phyloP scores from a whole-genome alignment of 2,329 filamentous ascomycete species.

The Didymella sp. region DNA sequence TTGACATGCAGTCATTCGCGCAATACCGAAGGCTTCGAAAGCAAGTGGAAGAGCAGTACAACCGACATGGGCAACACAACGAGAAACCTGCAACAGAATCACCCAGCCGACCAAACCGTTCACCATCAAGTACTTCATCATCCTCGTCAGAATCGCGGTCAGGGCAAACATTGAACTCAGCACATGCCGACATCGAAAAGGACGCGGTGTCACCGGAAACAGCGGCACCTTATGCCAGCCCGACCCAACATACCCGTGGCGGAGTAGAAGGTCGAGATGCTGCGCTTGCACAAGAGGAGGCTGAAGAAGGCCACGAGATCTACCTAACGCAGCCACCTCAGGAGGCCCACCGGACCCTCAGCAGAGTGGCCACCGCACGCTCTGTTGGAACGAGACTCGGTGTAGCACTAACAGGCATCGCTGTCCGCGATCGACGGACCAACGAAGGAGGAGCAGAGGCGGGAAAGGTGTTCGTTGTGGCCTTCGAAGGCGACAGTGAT shows the following conservation, averaged over 20 bases:
- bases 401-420: constrained; percentile 46
- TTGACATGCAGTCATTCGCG: constrained; percentile 36
- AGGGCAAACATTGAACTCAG: background rate
- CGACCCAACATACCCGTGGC: background rate
- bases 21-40: constrained; percentile 33
- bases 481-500: constrained; percentile 47
- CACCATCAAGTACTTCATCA: background rate
- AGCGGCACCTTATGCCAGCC: background rate
- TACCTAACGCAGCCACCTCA: constrained; percentile 1
- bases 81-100: constrained; percentile 3
- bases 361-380: constrained; percentile 32
- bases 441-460: constrained; percentile 41
- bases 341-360: background rate
- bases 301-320: background rate
- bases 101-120: background rate
- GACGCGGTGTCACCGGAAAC: background rate
- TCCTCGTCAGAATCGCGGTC: constrained; percentile 1
- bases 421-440: constrained; percentile 45
- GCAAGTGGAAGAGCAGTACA: constrained; percentile 20
- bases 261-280: constrained; percentile 2
- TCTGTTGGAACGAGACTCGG: constrained; percentile 45
- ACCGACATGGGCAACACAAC: constrained; percentile 6
- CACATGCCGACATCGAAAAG: background rate
- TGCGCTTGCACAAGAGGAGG: constrained; percentile 1
- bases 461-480: constrained; percentile 50